Evolutionary conservation across 2,329 filamentous ascomycete species (phyloP).

Genomic region (Sclerotinia nivalis): DNA sequence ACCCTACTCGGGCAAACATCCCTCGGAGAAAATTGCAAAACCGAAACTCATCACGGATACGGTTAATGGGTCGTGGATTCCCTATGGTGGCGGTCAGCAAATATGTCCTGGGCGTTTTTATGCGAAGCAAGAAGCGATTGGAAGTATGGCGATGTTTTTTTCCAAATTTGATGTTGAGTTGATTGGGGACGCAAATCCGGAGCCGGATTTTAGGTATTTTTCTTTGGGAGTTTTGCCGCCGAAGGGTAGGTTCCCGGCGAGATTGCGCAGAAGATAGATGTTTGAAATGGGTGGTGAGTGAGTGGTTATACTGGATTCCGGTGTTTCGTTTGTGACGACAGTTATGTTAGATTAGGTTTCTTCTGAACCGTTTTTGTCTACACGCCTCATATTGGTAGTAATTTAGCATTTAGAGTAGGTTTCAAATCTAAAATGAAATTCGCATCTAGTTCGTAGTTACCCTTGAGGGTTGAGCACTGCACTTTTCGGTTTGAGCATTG

Average conservation of each 20-base stretch:
- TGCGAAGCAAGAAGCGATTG: slow-evolving; percentile 43
- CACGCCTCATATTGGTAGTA: background rate
- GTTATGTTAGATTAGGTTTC: background rate
- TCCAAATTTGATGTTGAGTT: slow-evolving; percentile 41
- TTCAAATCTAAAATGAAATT: background rate
- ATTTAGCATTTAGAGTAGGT: background rate
- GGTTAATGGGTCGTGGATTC: slow-evolving; percentile 41
- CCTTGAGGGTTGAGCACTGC: background rate
- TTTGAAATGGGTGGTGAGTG: background rate
- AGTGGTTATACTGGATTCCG: background rate
- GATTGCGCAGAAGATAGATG: slow-evolving; percentile 27
- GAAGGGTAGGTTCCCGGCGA: slow-evolving; percentile 26
- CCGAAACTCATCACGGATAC: slow-evolving; percentile 36
- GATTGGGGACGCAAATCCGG: slow-evolving; percentile 1
- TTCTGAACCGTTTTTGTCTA: background rate
- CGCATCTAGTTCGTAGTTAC: background rate
- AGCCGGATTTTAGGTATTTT: slow-evolving; percentile 31
- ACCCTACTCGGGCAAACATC: background rate
- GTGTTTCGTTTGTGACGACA: background rate
- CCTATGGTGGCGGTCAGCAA: slow-evolving; percentile 42
- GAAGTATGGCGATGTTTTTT: slow-evolving; percentile 40
- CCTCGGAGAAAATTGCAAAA: slow-evolving; percentile 23
- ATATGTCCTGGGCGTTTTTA: slow-evolving; percentile 44
- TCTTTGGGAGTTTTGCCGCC: slow-evolving; percentile 32
- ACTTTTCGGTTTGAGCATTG: background rate